Evolutionary conservation across 495 filamentous ascomycete species (phyloP).

Genomic region (Pseudomonodictys pantanalensis): DNA sequence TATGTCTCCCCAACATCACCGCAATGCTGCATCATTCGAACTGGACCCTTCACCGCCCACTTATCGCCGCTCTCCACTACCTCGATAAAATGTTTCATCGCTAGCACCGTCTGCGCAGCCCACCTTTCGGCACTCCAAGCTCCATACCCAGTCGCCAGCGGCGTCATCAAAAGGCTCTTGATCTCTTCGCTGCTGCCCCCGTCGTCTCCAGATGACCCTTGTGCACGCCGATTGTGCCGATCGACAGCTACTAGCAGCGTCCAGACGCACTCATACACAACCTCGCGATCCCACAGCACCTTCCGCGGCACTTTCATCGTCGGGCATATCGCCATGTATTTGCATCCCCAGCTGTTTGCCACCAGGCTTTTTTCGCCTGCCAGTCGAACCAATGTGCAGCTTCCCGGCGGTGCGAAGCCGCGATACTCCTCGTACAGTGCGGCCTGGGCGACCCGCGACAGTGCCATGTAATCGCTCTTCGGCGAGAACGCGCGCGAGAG

Average conservation of each 20-base stretch:
- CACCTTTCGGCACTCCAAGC: constrained; percentile 47
- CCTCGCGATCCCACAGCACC: constrained; percentile 51
- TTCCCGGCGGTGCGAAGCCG: constrained; percentile 50
- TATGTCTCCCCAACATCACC: too few species aligned
- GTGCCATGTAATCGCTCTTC: constrained; percentile 45
- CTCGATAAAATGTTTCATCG: constrained; percentile 45
- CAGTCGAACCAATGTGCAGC: constrained; percentile 50
- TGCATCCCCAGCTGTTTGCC: constrained; percentile 42
- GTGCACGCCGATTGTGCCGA: constrained; percentile 42
- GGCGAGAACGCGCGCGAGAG: constrained; percentile 51
- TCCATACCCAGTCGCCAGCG: constrained; percentile 49
- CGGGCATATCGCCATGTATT: constrained; percentile 51
- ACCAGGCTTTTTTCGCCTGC: constrained; percentile 19
- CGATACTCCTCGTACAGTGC: constrained; percentile 48
- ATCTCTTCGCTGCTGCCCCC: constrained; percentile 34
- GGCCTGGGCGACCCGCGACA: constrained; percentile 38
- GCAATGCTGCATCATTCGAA: too few species aligned
- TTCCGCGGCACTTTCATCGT: constrained; percentile 48
- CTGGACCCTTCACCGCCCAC: too few species aligned
- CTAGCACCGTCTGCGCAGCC: constrained; percentile 51
- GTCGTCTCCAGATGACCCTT: background rate
- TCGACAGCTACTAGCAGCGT: constrained; percentile 49
- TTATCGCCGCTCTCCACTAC: constrained; percentile 10
- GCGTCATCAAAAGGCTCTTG: constrained; percentile 48
- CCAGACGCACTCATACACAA: constrained; percentile 56